These are phyloP conservation scores for Trametes elegans DNA, from an alignment of 768 basidiomycete species.

Conservation along the genomic window DNA sequence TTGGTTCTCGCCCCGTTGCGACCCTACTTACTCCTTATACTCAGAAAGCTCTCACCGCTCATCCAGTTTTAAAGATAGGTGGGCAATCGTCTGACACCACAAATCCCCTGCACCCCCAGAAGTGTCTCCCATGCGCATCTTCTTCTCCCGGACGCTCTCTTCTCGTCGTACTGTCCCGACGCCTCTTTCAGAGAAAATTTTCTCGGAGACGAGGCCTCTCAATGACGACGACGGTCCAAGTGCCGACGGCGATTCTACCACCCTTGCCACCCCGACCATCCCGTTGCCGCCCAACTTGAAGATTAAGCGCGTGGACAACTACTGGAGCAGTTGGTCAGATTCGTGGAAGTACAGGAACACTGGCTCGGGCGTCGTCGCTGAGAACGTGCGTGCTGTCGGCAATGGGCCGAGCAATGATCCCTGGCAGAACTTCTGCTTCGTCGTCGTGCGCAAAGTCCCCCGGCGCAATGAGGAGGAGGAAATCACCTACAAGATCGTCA, in stretches of 20 bases:
- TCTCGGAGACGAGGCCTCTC: not conserved
- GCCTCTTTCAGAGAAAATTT: not conserved
- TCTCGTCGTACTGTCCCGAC: not conserved
- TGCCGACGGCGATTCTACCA: not conserved
- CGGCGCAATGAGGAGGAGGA: constrained; percentile 30
- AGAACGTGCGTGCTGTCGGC: constrained; percentile 25
- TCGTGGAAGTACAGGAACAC: constrained; percentile 62
- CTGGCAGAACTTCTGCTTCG: constrained; percentile 46
- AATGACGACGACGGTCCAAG: not conserved
- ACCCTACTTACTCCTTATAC: not conserved
- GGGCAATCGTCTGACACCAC: no score
- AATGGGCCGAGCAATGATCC: constrained; percentile 4
- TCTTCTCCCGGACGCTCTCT: constrained; percentile 3
- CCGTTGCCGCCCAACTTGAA: constrained; percentile 48
- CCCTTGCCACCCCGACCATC: not conserved
- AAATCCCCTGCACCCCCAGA: no score
- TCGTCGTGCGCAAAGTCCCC: constrained; percentile 52
- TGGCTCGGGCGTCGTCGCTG: constrained; percentile 50
- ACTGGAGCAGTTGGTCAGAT: constrained; percentile 56
- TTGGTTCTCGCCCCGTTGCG: not conserved
- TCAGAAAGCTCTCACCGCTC: no score
- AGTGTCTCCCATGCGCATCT: constrained; percentile 9
- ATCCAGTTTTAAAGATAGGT: no score
- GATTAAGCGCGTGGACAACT: constrained; percentile 59
- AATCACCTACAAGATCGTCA: constrained; percentile 49